Evolutionary conservation across 176 grass and related monocot species (phyloP), one percentile per base, ranked within the genome.

Genomic region (Raddia distichophylla): DNA sequence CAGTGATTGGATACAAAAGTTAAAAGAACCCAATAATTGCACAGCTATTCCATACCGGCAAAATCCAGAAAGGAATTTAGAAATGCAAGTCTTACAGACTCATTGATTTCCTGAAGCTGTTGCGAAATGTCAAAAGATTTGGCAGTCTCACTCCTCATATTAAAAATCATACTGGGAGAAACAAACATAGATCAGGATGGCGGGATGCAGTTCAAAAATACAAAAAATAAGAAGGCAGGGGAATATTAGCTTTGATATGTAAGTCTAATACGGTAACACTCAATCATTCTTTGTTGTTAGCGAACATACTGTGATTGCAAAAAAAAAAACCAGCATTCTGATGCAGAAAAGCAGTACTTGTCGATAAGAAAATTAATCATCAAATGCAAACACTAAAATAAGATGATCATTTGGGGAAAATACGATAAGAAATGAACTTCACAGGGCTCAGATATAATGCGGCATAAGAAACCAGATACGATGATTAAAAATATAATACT

Each of bases 51-150:
- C 74, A 47, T 95, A 99, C 96, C 93, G 7, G 93, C 96, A 93
- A 99, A 95, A 86, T 99, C 96, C 56, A 93, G 80, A 85, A 99
- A 99, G 54, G 86, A 93, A 84, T 91, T 99, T 45, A 95, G 91
- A 90, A 99, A 95, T 90, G 91, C 91, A 88, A 99, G 96, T 85
- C 93, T 91, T 75, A 99, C 89, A 65, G 96, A 99, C 82, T 99
- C 96, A 42, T 93, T 89, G 84, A 99, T 99, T 91, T 99, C 96
- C 68, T 91, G 93, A 80, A 99, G 87, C 50, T 92, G 93, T 77
- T 93, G 93, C 68, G 91, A 87, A 77, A 91, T 87, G 80, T 95
- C 84, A 22, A 81, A 88, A 40, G 80, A 91, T 89, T 91, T 99
- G 8, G 86, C 90, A 74, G 89, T 87, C 80, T 95, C 93, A 34